phyloP scores from a whole-genome alignment of 139 green algal genomes.

The Astrephomene gubernaculifera region DNA sequence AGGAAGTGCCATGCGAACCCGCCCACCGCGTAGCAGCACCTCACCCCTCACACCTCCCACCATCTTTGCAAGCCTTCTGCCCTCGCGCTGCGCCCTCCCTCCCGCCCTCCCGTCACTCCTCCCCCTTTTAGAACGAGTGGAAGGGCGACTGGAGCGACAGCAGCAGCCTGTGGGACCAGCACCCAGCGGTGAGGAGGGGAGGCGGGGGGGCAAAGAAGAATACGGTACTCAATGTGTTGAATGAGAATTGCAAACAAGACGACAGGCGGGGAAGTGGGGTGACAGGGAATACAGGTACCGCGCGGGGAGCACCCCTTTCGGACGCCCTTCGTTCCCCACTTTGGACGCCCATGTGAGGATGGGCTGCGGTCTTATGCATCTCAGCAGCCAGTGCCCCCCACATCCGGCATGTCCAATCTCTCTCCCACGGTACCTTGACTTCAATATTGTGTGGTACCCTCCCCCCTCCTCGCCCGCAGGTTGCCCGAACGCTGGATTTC shows the following conservation, averaged over 20 bases:
- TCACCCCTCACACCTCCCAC: neutral
- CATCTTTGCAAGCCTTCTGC: neutral
- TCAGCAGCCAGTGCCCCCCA: neutral
- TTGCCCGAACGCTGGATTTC: neutral
- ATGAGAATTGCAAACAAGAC: too few species aligned
- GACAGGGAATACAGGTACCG: neutral
- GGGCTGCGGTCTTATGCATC: neutral
- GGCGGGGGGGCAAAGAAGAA: too few species aligned
- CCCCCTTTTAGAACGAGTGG: slow-evolving; percentile 21
- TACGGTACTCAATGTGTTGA: too few species aligned
- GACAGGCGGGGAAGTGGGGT: too few species aligned
- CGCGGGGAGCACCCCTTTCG: neutral
- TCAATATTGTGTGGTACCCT: neutral
- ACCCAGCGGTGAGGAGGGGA: neutral
- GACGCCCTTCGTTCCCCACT: neutral
- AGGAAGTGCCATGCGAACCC: too few species aligned
- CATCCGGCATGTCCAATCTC: neutral
- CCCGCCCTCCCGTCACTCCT: neutral
- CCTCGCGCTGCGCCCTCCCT: neutral
- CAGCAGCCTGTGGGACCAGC: neutral
- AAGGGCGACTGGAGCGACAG: slow-evolving; percentile 40
- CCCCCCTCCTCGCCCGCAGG: neutral
- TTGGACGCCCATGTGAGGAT: neutral
- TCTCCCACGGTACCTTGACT: neutral
- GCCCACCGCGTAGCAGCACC: too few species aligned